These are phyloP conservation scores for Backusella circina DNA, from an alignment of 192 early-diverging fungal genomes.

Conservation along the genomic window DNA sequence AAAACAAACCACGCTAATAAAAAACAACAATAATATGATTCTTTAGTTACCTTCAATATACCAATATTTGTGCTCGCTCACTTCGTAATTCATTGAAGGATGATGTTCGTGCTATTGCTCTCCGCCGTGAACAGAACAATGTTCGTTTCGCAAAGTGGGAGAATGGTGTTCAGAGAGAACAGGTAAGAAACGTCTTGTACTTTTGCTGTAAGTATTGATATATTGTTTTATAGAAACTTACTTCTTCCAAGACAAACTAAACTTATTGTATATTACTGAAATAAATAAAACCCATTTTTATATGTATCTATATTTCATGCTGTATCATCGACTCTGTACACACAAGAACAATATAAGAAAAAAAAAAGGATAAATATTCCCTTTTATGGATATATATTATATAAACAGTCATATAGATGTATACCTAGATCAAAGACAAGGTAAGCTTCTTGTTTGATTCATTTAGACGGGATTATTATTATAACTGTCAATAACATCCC, in stretches of 20 bases:
- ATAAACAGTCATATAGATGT: neutral
- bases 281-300: too few relatives aligned
- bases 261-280: neutral
- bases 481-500: neutral
- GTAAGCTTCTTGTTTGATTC: neutral
- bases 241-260: neutral
- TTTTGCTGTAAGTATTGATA: neutral
- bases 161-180: conserved; percentile 61
- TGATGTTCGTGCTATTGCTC: conserved; percentile 57
- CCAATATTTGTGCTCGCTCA: conserved; percentile 72
- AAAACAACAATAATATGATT: too few relatives aligned
- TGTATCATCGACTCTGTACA: too few relatives aligned
- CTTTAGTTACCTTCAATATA: conserved; percentile 79
- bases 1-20: too few relatives aligned
- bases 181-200: neutral
- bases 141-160: conserved; percentile 75
- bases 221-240: neutral
- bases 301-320: too few relatives aligned
- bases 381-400: neutral
- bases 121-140: conserved; percentile 72
- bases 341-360: neutral
- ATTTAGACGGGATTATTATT: neutral
- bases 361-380: neutral
- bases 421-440: neutral
- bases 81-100: conserved; percentile 80